Evolutionary conservation across 2,329 filamentous ascomycete genomes (phyloP), one percentile per base, ranked within the genome.

Genomic region (Pestalotiopsis sp.): DNA sequence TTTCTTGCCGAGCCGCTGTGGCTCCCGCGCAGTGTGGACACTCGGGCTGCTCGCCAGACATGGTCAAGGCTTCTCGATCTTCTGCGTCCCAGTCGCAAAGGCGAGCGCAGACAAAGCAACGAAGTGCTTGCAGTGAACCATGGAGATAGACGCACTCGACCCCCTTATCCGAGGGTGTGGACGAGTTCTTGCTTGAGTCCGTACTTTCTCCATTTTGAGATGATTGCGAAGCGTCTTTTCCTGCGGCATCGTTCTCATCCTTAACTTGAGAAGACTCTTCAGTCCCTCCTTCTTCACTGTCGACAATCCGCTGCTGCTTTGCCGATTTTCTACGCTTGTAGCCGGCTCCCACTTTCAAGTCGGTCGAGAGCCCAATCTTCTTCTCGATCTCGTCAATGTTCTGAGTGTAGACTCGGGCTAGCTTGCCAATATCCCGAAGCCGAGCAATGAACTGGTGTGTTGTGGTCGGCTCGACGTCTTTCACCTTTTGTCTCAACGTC

Each of bases 311-410:
- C 77, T 80, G 56, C 75, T 80, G 60, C 61, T 75, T 82, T 56
- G 73, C 73, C 27, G 82, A 82, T 69, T 82, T 84, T 71, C 85
- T 83, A 61, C 86, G 85, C 56, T 87, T 85, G 72, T 85, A 88
- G 1, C 91, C 91, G 1, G 89, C 86, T 0, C 91, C 91, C 39
- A 87, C 83, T 12, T 82, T 80, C 9, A 93, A 82, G 66, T 90
- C 86, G 0, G 90, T 92, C 17, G 85, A 88, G 3, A 93, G 81
- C 3, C 91, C 91, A 58, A 92, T 90, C 68, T 91, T 89, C 74
- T 90, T 88, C 75, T 93, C 91, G 6, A 93, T 87, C 70, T 90
- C 88, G 72, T 93, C 91, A 72, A 93, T 93, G 71, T 93, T 93
- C 73, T 93, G 91, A 0, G 91, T 93, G 74, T 93, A 93, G 74